Base-by-base conservation (phyloP, 2,329 filamentous ascomycete species). In the Chaetomiaceae sp. region DNA sequence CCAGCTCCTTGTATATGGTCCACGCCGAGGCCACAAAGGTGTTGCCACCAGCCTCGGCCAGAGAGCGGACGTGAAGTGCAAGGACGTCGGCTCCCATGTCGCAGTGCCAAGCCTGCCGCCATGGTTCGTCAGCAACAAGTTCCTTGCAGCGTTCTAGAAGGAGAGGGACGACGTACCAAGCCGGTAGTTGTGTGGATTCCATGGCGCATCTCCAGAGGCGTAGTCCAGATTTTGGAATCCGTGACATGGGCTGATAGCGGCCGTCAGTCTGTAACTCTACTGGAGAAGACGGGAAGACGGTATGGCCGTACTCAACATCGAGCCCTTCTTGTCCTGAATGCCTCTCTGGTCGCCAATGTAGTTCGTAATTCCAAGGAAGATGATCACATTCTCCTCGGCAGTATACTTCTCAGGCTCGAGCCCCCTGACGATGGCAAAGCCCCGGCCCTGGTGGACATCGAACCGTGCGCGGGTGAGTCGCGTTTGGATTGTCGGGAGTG, bases 351-450 rank as follows among this genome's bases (percentile, higher is more conserved):
- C 71, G 1, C 76, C 81, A 45, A 86, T 73, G 59, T 84, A 75
- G 51, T 73, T 75, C 1, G 80, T 73, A 10, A 85, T 65, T 0
- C 78, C 82, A 4, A 82, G 71, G 58, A 80, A 84, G 38, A 83
- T 69, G 5, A 75, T 70, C 14, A 79, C 65, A 48, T 78, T 79
- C 47, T 85, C 79, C 56, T 81, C 75, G 21, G 72, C 67, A 2
- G 73, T 72, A 63, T 79, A 78, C 1, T 64, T 67, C 2, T 66
- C 61, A 1, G 75, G 69, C 13, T 76, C 71, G 1, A 85, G 66
- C 3, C 82, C 82, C 5, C 75, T 73, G 34, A 86, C 63, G 8
- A 84, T 71, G 44, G 73, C 73, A 57, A 85, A 75, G 0, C 81
- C 82, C 7, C 58, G 62, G 3, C 73, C 74, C 8, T 65, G 56